Base-by-base conservation (phyloP, 495 filamentous ascomycete species). In the Tuber calosporum region DNA sequence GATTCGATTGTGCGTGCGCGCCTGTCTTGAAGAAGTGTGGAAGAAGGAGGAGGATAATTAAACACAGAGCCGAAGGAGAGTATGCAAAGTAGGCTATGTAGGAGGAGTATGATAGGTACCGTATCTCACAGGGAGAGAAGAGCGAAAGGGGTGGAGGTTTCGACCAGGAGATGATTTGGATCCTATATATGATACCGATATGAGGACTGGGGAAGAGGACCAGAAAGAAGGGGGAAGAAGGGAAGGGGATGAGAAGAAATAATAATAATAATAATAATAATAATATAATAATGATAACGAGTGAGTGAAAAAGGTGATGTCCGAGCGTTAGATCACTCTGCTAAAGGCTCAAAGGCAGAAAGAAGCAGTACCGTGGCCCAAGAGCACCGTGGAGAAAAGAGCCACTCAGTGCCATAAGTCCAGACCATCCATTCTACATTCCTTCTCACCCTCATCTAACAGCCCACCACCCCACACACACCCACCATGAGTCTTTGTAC, bases 251-350 rank as follows among this genome's bases (percentile, higher is more conserved):
- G 43, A 20, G 43, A 72, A 42, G 38, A 48, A 75, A 74, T 71
- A 75, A 77, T 78, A 76, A n/a, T n/a, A n/a, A n/a, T n/a, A n/a
- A n/a, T n/a, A n/a, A n/a, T n/a, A n/a, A n/a, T n/a, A n/a, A n/a
- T n/a, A n/a, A n/a, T n/a, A 74, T 71, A 75, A 77, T 78, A 76
- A 69, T 75, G 79, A 73, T 73, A 82, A 66, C 66, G 73, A 72
- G 66, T 74, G 74, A 76, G 70, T 69, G 71, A 69, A 72, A 81
- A 74, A 82, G 67, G 62, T 72, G 69, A 72, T 62, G 43, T 36
- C 30, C 74, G 53, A 62, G 53, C 53, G 53, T 62, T 62, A 30
- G n/a, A 30, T 26, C 13, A 58, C n/a, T 11, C 22, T 15, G 1
- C 53, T 15, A 30, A 62, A 62, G 30, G 53, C 53, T 62, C 53